Evolutionary conservation across 805 yeast species (phyloP), one percentile per base, ranked within the genome.

Genomic region (Lachancea meyersii): DNA sequence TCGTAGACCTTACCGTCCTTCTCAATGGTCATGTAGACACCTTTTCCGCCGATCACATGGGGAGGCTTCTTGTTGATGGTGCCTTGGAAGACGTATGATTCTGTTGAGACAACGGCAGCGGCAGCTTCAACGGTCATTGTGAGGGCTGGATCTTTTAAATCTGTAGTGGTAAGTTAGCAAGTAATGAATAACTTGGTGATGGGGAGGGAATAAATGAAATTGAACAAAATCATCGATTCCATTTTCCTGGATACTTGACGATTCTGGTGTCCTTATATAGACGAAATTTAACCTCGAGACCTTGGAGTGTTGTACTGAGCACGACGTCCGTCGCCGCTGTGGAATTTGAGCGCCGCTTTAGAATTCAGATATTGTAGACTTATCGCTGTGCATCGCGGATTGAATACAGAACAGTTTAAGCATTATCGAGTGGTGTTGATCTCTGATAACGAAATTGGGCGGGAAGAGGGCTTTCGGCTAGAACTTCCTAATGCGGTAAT

Each of bases 21-120:
- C 46, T 65, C 68, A 28, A 71, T 57, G 16, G 65, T 63, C 48
- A 75, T 58, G 48, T 58, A 60, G 38, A 60, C 50, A 27, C 78
- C 79, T 34, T 67, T 58, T 36, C 76, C 75, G 14, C 59, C 63
- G 35, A 69, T 63, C 40, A 70, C 71, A 44, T 61, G 62, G 4
- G 71, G 68, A 33, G 65, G 62, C 40, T 55, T 58, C 47, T 67
- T 58, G 47, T 57, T 54, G 39, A 73, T 58, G 41, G 64, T 55
- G 30, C 63, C 70, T 55, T 72, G 76, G 60, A 73, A 72, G 31
- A 69, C 64, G 52, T 67, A 58, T 8, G 75, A 69, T 28, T 68
- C 66, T 35, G 71, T 51, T 2, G 76, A 66, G 26, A 23, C 10
- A 23, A 11, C 26, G 26, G 26, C 7, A 11, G 26, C 7, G 11